phyloP scores from a whole-genome alignment of 176 grass and related monocot genomes.

The Carex littledalei region DNA sequence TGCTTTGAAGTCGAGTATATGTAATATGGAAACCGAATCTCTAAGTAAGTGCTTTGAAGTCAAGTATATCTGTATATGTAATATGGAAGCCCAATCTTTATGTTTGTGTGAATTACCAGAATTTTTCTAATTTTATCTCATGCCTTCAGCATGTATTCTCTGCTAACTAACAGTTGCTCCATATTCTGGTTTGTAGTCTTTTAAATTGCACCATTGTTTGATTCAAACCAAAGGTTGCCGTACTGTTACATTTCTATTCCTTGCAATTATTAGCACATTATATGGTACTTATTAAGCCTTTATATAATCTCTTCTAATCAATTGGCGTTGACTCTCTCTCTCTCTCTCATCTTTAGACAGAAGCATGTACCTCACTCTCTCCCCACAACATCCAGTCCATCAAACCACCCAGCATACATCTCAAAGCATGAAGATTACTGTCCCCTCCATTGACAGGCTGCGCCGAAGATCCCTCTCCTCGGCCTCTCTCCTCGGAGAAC shows the following conservation, averaged over 20 bases:
- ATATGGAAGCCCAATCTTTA: not conserved
- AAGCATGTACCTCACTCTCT: not conserved
- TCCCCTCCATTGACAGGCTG: not conserved
- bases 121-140: not conserved
- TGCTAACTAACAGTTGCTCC: not conserved
- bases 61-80: not conserved
- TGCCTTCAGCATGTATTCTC: not conserved
- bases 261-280: not conserved
- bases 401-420: not conserved
- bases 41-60: not conserved
- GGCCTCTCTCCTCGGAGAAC: conserved; percentile 5
- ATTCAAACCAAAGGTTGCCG: not conserved
- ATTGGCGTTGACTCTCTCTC: not conserved
- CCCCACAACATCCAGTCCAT: not conserved
- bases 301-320: not conserved
- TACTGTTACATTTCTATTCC: not conserved
- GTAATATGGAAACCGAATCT: not conserved
- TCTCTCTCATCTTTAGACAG: conserved; percentile 2
- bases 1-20: not conserved
- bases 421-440: not conserved
- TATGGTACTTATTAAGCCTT: not conserved
- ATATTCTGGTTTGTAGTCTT: not conserved
- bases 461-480: conserved; percentile 1
- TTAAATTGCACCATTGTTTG: not conserved
- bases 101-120: not conserved